These are phyloP conservation scores for Pseudovirgaria hyperparasitica DNA, from an alignment of 2,329 filamentous ascomycete species.

Conservation along the genomic window DNA sequence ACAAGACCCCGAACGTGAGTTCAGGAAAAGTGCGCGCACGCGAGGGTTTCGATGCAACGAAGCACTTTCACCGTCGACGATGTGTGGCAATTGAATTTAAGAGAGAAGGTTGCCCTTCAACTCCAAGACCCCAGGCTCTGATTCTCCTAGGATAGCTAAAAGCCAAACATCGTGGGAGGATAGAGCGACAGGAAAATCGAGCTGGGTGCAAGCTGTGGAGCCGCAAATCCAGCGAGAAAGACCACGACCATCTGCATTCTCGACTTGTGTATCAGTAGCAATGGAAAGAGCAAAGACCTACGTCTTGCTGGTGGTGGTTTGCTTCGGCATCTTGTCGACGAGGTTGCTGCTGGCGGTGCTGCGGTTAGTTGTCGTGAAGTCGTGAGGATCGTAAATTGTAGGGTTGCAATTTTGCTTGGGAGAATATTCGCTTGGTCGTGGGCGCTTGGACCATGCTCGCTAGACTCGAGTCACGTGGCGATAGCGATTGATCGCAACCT, in stretches of 20 bases:
- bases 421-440: conserved; percentile 1
- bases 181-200: conserved; percentile 59
- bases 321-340: conserved; percentile 39
- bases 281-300: conserved; percentile 38
- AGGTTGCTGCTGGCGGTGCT: conserved; percentile 23
- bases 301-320: conserved; percentile 35
- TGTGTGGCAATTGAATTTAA: conserved; percentile 59
- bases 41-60: too few relatives aligned
- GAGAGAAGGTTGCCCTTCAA: conserved; percentile 61
- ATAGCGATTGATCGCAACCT: too few relatives aligned
- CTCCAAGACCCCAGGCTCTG: conserved; percentile 62
- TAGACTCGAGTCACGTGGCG: conserved; percentile 1
- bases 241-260: conserved; percentile 50
- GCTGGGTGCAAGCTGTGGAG: conserved; percentile 53
- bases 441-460: conserved; percentile 3
- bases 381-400: too few relatives aligned
- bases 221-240: conserved; percentile 61
- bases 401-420: background rate
- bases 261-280: conserved; percentile 1
- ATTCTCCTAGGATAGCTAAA: conserved; percentile 44
- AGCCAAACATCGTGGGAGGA: conserved; percentile 42
- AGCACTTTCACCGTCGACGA: too few relatives aligned
- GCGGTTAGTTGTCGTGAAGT: conserved; percentile 26
- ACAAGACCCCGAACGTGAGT: conserved; percentile 57
- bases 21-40: conserved; percentile 41